Conservation (phyloP, 2,329 filamentous ascomycete species). For the Escovopsis sp. region DNA sequence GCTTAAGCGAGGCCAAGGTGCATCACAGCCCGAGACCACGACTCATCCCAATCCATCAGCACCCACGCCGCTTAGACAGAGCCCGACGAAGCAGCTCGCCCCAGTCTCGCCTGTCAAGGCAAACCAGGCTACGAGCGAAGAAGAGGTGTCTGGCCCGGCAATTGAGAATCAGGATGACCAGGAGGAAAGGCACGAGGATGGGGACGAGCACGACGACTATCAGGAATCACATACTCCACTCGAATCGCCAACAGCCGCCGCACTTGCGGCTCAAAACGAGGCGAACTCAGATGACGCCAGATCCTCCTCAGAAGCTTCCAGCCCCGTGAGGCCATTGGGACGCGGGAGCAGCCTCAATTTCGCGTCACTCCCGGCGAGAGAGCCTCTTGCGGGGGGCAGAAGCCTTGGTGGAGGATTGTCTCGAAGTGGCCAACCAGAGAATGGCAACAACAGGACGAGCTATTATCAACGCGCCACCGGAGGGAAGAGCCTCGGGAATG, state of each 20-base stretch:
- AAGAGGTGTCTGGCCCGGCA: conserved; percentile 15
- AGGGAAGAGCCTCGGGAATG: conserved; percentile 53
- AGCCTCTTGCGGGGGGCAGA: conserved; percentile 73
- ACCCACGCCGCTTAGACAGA: conserved; percentile 9
- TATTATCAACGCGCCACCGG: conserved; percentile 61
- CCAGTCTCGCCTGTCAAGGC: conserved; percentile 21
- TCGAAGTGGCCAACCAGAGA: conserved; percentile 65
- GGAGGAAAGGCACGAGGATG: conserved; percentile 2
- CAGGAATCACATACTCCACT: not conserved
- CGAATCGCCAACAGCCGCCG: not conserved
- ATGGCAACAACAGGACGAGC: conserved; percentile 53
- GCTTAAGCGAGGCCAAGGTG: conserved; percentile 8
- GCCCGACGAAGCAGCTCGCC: conserved; percentile 14
- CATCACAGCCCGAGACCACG: conserved; percentile 10
- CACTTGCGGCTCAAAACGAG: not conserved
- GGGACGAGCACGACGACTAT: conserved; percentile 4
- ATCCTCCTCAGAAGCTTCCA: conserved; percentile 56
- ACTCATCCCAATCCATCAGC: conserved; percentile 7
- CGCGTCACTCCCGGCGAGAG: conserved; percentile 78
- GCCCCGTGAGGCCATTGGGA: conserved; percentile 59
- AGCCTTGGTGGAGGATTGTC: conserved; percentile 62
- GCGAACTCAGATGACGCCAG: conserved; percentile 21
- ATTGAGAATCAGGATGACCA: not conserved
- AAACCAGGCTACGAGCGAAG: conserved; percentile 30
- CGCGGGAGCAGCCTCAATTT: conserved; percentile 94